Percentiles rank a stretch among this genome's conserved stretches.
Evolutionary conservation across 352 stramenopile species (phyloP).

Genomic region (Globisporangium middletonii): DNA sequence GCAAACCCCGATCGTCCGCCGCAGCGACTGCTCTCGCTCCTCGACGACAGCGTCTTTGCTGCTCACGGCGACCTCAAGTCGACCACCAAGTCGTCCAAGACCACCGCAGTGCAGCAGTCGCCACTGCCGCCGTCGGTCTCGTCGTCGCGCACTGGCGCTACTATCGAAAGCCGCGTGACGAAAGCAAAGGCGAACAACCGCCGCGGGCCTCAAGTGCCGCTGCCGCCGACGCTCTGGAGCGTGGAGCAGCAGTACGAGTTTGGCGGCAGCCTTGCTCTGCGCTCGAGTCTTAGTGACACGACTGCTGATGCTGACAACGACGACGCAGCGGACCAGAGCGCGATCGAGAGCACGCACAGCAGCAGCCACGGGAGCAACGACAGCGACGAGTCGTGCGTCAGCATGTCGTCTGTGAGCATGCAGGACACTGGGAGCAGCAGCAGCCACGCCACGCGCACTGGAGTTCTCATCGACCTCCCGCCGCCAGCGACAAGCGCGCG

Average conservation of each 20-base stretch:
- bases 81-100: not conserved
- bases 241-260: slow-evolving; percentile 20
- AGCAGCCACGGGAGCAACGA: slow-evolving; percentile 15
- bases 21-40: slow-evolving; percentile 20
- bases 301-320: not conserved
- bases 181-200: slow-evolving; percentile 18
- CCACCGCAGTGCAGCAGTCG: not conserved
- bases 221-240: slow-evolving; percentile 1
- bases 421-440: slow-evolving; percentile 10
- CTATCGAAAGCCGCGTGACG: slow-evolving; percentile 18
- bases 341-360: slow-evolving; percentile 11
- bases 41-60: slow-evolving; percentile 20
- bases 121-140: slow-evolving; percentile 2
- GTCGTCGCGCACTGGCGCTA: slow-evolving; percentile 6
- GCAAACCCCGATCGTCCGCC: slow-evolving; percentile 11
- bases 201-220: not conserved
- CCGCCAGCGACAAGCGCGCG: slow-evolving; percentile 5
- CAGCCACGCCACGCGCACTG: slow-evolving; percentile 3
- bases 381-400: slow-evolving; percentile 12
- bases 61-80: not conserved
- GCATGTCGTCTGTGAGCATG: slow-evolving; percentile 4
- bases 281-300: not conserved
- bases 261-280: not conserved
- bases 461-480: not conserved
- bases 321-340: slow-evolving; percentile 8